Evolutionary conservation across 2,329 filamentous ascomycete species (phyloP).

Genomic region (Beauveria sp.): DNA sequence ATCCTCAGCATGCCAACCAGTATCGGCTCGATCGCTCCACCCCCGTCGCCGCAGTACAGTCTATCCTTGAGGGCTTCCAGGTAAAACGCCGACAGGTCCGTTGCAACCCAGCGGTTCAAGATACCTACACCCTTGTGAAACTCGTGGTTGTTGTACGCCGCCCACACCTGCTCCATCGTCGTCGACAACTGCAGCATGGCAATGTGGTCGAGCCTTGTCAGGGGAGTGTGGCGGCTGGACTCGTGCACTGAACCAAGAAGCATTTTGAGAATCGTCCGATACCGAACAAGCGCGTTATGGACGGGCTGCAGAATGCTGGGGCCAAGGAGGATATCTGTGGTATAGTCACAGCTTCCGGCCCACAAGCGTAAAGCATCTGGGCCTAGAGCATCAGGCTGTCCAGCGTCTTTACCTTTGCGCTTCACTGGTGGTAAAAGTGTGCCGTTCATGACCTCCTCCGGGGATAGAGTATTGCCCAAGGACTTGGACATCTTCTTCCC

Average conservation of each 20-base stretch:
- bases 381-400: slow-evolving; percentile 62
- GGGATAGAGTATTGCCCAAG: slow-evolving; percentile 77
- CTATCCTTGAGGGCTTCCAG: slow-evolving; percentile 88
- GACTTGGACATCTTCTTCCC: slow-evolving; percentile 99
- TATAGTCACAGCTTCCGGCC: slow-evolving; percentile 89
- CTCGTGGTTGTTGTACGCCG: slow-evolving; percentile 63
- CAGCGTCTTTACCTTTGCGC: slow-evolving; percentile 42
- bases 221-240: slow-evolving; percentile 38
- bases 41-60: slow-evolving; percentile 72
- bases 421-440: slow-evolving; percentile 65
- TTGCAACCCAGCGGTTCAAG: slow-evolving; percentile 74
- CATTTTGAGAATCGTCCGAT: slow-evolving; percentile 85
- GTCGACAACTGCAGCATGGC: slow-evolving; percentile 67
- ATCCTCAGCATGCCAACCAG: slow-evolving; percentile 68
- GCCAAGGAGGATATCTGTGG: slow-evolving; percentile 76
- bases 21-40: slow-evolving; percentile 57
- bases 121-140: slow-evolving; percentile 70
- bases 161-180: slow-evolving; percentile 56
- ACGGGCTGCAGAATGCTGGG: slow-evolving; percentile 68
- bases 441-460: slow-evolving; percentile 78
- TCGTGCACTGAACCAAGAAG: slow-evolving; percentile 67
- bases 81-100: slow-evolving; percentile 86
- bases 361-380: slow-evolving; percentile 83
- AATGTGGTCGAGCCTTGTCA: slow-evolving; percentile 62
- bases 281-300: slow-evolving; percentile 73